phyloP scores from a whole-genome alignment of 2,329 filamentous ascomycete genomes.

The Talaromyces sp. region DNA sequence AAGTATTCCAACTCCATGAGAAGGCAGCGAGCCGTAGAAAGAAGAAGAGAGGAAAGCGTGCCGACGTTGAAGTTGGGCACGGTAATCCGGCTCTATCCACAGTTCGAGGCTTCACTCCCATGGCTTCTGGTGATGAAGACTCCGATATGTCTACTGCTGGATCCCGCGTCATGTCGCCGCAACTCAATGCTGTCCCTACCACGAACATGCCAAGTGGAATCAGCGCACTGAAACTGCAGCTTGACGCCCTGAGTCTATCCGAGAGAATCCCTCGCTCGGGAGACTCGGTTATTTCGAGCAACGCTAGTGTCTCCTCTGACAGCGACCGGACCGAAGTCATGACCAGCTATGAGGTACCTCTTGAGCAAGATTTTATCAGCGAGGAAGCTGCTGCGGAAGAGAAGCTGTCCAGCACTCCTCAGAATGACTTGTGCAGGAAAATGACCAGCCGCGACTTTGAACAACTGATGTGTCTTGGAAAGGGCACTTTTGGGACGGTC shows the following conservation, averaged over 20 bases:
- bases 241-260: constrained; percentile 72
- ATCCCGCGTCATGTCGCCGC: constrained; percentile 34
- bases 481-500: constrained; percentile 94
- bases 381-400: constrained; percentile 44
- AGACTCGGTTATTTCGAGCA: constrained; percentile 49
- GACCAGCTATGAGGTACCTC: constrained; percentile 78
- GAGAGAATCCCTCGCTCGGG: constrained; percentile 55
- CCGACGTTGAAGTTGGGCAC: constrained; percentile 19
- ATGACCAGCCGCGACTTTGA: constrained; percentile 92
- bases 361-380: constrained; percentile 83
- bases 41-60: constrained; percentile 39
- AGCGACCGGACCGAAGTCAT: constrained; percentile 66
- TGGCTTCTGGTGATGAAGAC: constrained; percentile 45
- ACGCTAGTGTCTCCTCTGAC: constrained; percentile 59
- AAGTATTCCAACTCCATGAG: constrained; percentile 18
- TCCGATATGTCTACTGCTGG: constrained; percentile 43
- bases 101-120: constrained; percentile 44
- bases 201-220: constrained; percentile 63
- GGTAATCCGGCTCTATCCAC: constrained; percentile 37
- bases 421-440: constrained; percentile 62
- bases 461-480: constrained; percentile 84
- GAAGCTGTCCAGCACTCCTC: constrained; percentile 45
- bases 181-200: constrained; percentile 28
- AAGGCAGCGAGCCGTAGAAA: constrained; percentile 35
- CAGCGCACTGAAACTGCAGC: constrained; percentile 73